phyloP scores from a whole-genome alignment of 306 rosid species.

The Morella rubra region DNA sequence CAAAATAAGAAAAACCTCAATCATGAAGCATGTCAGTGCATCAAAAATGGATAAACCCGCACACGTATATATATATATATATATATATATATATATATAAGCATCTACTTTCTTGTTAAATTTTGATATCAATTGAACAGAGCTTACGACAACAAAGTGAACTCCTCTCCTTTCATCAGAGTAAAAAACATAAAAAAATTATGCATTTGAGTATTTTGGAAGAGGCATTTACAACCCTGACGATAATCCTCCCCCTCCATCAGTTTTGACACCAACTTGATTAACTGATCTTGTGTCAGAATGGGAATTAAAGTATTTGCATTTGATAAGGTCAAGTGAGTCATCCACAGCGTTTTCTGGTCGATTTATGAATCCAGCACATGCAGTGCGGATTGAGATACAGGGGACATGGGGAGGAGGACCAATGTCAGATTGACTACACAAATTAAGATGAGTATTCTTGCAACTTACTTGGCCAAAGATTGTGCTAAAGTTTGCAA shows the following conservation, averaged over 20 bases:
- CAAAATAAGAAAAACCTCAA: constrained; percentile 15
- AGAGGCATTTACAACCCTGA: neutral
- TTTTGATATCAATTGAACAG: neutral
- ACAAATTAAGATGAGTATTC: constrained; percentile 3
- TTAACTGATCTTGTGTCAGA: neutral
- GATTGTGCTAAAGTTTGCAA: constrained; percentile 72
- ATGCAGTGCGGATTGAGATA: constrained; percentile 5
- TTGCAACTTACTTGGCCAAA: constrained; percentile 71
- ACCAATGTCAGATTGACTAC: neutral
- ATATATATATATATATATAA: too few species aligned
- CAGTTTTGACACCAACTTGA: neutral
- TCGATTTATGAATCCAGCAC: neutral
- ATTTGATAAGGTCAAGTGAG: neutral
- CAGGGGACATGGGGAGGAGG: neutral
- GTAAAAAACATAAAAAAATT: too few species aligned
- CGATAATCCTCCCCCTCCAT: neutral
- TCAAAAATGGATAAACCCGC: neutral
- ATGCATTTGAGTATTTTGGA: neutral
- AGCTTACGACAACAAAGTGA: neutral
- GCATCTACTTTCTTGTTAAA: neutral
- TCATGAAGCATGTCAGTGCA: constrained; percentile 18
- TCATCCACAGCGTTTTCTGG: neutral
- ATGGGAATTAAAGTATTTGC: neutral
- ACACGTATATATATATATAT: too few species aligned
- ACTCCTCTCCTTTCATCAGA: neutral